Evolutionary conservation across 108 stramenopile species (phyloP), one percentile per base, ranked within the genome.

Genomic region (Nitzschia inconspicua): DNA sequence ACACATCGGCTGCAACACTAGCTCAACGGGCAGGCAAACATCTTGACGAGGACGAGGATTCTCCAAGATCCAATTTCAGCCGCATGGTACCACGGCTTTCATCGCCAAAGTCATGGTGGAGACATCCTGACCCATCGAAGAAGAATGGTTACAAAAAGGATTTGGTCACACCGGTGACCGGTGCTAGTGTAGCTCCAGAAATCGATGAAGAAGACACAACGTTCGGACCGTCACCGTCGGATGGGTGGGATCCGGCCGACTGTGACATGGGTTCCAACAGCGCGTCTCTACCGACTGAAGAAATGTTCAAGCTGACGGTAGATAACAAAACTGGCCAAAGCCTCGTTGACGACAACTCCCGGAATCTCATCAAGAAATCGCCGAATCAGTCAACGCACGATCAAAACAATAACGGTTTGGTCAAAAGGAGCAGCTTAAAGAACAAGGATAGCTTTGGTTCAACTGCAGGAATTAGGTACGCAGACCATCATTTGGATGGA

Each of bases 161-260:
- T 20, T 18, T 9, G 16, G 11, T 36, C 34, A 22, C 35, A 54
- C 11, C 34, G 50, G 5, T 14, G 50, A 8, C 0, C n/a, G n/a
- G 37, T 39, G 11, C 34, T n/a, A 54, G 53, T 11, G 53, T 35
- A n/a, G 36, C 53, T 2, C 23, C 53, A 9, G 53, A 18, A 9
- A 28, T 35, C 16, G 53, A 35, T 25, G 53, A 54, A 23, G 53
- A 54, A 37, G 53, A 54, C 10, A 54, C 34, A 16, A 54, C 53
- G 4, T 54, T 54, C 37, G 53, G 53, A 7, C 35, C 24, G 14
- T 35, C 53, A 2, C 22, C n/a, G 37, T 54, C 53, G 30, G 53
- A 36, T 37, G 53, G 53, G 24, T 54, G 53, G 53, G 53, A 54
- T 32, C 53, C 53, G 4, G 53, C 53, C 34, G 53, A 54, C 19